A percentile compares a stretch with the other conserved stretches of the same genome.
These are phyloP conservation scores for Vitis hybrid DNA, from an alignment of 177 flowering plant genomes.

Conservation along the genomic window DNA sequence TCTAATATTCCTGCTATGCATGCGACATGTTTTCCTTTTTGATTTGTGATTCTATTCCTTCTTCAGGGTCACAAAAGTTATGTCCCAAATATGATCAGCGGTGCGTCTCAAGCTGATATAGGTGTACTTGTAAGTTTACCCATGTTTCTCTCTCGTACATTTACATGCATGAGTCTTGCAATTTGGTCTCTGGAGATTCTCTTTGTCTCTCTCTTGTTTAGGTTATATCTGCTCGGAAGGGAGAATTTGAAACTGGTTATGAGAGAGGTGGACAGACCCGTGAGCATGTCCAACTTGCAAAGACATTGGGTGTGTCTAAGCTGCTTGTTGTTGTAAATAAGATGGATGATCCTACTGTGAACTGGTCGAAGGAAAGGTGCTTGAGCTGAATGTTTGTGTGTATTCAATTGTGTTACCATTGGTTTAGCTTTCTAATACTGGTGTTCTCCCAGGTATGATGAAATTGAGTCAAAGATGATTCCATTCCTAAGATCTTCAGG, in stretches of 20 bases:
- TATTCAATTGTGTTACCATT: background rate
- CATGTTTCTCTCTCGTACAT: background rate
- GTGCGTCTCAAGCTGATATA: constrained; percentile 98
- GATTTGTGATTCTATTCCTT: constrained; percentile 10
- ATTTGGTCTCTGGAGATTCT: background rate
- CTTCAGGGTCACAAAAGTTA: constrained; percentile 98
- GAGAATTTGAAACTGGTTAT: constrained; percentile 99
- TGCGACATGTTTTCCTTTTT: background rate
- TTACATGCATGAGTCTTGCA: background rate
- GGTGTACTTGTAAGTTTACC: constrained; percentile 78
- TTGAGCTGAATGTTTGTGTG: background rate
- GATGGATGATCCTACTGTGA: constrained; percentile 98
- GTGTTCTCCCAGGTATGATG: constrained; percentile 63
- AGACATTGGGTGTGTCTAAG: constrained; percentile 94
- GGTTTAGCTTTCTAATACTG: background rate
- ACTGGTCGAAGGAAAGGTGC: constrained; percentile 93
- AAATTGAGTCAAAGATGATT: constrained; percentile 87
- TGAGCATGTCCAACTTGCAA: constrained; percentile 98
- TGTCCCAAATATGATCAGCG: constrained; percentile 99
- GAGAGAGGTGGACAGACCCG: constrained; percentile 99
- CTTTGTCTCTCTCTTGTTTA: constrained; percentile 1
- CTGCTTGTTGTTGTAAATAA: constrained; percentile 92
- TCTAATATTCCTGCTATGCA: background rate
- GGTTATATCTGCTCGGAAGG: constrained; percentile 99
- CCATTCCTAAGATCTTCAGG: constrained; percentile 83